A percentile compares a stretch with the other conserved stretches of the same genome.
phyloP scores from a whole-genome alignment of 176 grass and related monocot genomes.

The Cenchrus purpureus region DNA sequence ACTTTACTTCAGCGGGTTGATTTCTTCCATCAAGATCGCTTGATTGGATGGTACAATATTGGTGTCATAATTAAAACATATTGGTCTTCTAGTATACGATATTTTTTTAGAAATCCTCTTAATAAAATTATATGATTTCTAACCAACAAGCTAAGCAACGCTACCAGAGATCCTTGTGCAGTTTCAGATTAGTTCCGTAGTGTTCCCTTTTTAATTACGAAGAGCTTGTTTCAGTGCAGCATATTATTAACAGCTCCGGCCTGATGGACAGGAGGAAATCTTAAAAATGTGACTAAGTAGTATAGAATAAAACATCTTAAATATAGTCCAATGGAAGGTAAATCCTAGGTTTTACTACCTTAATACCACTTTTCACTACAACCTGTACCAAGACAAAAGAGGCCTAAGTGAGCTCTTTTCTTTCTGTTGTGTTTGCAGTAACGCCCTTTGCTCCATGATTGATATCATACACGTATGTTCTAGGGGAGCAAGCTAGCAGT shows the following conservation, averaged over 20 bases:
- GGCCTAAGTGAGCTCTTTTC: background rate
- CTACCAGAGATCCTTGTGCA: too few species aligned
- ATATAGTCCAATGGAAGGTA: background rate
- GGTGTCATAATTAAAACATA: too few species aligned
- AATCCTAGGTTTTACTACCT: constrained; percentile 3
- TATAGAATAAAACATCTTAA: background rate
- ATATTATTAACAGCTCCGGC: too few species aligned
- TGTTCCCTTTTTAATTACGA: too few species aligned
- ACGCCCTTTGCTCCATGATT: background rate
- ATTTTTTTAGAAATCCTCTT: too few species aligned
- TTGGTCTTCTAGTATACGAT: too few species aligned
- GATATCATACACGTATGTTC: background rate
- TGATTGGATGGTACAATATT: background rate
- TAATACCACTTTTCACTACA: background rate
- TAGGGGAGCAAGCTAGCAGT: background rate
- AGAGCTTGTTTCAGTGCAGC: too few species aligned
- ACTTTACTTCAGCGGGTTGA: background rate
- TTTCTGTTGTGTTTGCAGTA: background rate
- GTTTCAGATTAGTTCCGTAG: too few species aligned
- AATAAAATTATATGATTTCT: too few species aligned
- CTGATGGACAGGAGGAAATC: too few species aligned
- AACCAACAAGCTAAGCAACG: too few species aligned
- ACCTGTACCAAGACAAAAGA: background rate
- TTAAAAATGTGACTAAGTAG: too few species aligned
- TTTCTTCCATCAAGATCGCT: background rate